Base-by-base conservation (phyloP, 768 basidiomycete genomes). In the Podaxis sp. region DNA sequence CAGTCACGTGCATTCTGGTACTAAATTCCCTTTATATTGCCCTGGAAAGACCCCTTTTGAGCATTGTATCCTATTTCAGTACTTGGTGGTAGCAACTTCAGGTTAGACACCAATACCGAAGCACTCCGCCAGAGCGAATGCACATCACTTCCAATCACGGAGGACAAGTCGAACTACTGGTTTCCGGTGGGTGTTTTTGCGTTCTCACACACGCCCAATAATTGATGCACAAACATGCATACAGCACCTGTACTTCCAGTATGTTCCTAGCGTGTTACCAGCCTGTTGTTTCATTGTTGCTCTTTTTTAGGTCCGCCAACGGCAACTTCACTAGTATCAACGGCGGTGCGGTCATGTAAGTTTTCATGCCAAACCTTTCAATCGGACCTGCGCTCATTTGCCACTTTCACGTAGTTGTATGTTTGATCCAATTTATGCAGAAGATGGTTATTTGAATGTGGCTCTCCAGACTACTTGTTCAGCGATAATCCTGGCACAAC, bases 161-260 rank as follows among this genome's bases (percentile, higher is more conserved):
- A 84, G 70, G 82, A 83, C 70, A 80, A 82, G 63, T 82, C 79
- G 18, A 76, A 73, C 54, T 83, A 83, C 62, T 83, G 82, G 82
- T 77, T 78, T 63, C 80, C 80, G 51, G 80, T 81, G 62, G 50
- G 77, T 73, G 7, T 37, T 54, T 21, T 47, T 32, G 7, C 5
- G 46, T 47, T 63, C 57, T 35, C 37, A n/a, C 10, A 23, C 35
- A 50, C 21, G 14, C 5, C n/a, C 7, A 50, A 51, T 66, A 18
- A 44, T 62, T 57, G 40, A 66, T 14, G 16, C 38, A 35, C n/a
- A 23, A 1, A 50, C 47, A 57, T 55, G 27, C 53, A 46, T 61
- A 25, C 52, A 82, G 79, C 76, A 79, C 57, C 68, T 83, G 37
- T 82, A 83, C 67, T 82, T 83, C 68, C 77, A 82, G 79, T 81